Evolutionary conservation across 2,329 filamentous ascomycete species (phyloP), one percentile per base, ranked within the genome.

Genomic region (Zarea fungicola): DNA sequence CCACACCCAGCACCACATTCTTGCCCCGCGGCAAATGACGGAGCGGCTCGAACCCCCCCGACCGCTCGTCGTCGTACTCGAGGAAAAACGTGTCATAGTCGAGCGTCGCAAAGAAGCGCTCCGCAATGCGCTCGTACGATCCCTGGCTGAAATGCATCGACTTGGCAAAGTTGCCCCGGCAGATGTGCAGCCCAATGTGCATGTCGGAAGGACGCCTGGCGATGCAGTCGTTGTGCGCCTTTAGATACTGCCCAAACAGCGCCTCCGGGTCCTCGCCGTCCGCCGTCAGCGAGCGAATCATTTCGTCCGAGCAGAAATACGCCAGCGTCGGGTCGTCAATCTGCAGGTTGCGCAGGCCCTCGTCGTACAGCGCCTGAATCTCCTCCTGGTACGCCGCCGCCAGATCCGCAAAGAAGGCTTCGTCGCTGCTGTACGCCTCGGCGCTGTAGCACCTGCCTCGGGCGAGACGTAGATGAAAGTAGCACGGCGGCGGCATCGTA

Each of bases 191-290:
- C 14, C 85, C 85, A 3, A 88, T 70, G 58, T 88, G 83, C 65
- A 89, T 76, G 55, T 85, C 84, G 6, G 70, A 66, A 0, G 84
- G 83, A 1, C 81, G 73, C 54, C 74, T 72, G 23, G 72, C 68
- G 57, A 87, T 75, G 62, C 80, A 83, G 62, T 85, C 81, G 61
- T 89, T 89, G 73, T 89, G 87, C 57, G 85, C 78, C 62, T 80
- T 77, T 64, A 89, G 78, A 62, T 89, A 89, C 26, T 78, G 74
- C 56, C 85, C 79, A 43, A 89, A 76, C 54, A 87, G 76, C 53
- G 80, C 77, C 31, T 86, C 81, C 11, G 83, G 74, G 16, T 81
- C 73, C 36, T 76, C 69, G 55, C 85, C 84, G 19, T 75, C 74
- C 49, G 76, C 71, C 68, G 74, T 60, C 49, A 72, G 80, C 23